Evolutionary conservation across 2,329 filamentous ascomycete genomes (phyloP).

Genomic region (Fusarium tuaranense): DNA sequence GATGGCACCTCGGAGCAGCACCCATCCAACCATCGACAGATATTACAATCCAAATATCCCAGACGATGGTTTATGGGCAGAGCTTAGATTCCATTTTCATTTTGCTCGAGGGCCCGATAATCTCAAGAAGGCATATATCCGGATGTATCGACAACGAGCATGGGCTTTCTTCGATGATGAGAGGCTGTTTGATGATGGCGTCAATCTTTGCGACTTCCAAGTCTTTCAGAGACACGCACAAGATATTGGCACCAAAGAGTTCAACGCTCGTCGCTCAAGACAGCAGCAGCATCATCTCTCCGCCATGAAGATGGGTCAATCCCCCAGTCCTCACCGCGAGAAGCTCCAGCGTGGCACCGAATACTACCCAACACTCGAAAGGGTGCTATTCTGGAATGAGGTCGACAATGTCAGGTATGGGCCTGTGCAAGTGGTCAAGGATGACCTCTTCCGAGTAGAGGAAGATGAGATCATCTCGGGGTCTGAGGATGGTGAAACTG

Average conservation of each 20-base stretch:
- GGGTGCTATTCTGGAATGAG: neutral
- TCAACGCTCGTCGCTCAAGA: neutral
- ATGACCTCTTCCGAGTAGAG: neutral
- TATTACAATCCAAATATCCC: neutral
- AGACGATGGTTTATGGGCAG: neutral
- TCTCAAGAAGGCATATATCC: neutral
- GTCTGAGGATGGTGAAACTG: neutral
- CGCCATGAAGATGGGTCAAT: neutral
- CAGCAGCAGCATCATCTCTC: neutral
- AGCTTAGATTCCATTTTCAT: neutral
- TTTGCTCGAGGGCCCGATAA: neutral
- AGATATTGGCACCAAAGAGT: neutral
- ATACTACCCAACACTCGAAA: neutral
- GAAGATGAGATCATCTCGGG: neutral
- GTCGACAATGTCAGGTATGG: neutral
- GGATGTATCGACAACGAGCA: slow-evolving; percentile 16
- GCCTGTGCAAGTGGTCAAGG: neutral
- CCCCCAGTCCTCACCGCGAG: neutral
- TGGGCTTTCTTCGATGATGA: slow-evolving; percentile 16
- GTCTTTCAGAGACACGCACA: neutral
- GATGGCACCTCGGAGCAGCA: neutral
- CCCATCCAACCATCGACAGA: neutral
- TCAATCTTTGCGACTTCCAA: neutral
- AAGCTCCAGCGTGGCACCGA: neutral
- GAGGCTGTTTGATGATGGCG: neutral